A percentile compares a stretch with the other conserved stretches of the same genome.
These are phyloP conservation scores for Apiospora koreana DNA, from an alignment of 2,329 filamentous ascomycete species.

Conservation along the genomic window DNA sequence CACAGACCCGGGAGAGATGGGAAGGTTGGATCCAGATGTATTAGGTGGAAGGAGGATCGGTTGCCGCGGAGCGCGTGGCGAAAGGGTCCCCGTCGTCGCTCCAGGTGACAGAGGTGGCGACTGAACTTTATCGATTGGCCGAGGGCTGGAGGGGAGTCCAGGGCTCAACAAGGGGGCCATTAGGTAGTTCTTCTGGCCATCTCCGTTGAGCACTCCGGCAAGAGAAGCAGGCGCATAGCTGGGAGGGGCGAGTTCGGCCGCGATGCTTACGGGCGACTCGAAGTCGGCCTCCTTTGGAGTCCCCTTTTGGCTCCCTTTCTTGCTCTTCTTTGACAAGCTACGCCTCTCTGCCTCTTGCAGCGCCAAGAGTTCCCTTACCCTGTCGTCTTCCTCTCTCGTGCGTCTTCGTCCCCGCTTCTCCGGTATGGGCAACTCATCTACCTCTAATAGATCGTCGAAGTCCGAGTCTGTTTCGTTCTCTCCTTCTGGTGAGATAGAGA, in stretches of 20 bases:
- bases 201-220: constrained; percentile 50
- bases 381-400: constrained; percentile 86
- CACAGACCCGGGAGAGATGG: constrained; percentile 49
- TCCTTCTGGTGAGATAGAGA: constrained; percentile 47
- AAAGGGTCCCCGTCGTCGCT: constrained; percentile 58
- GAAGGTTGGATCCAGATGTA: constrained; percentile 53
- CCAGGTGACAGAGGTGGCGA: constrained; percentile 71
- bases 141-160: constrained; percentile 61
- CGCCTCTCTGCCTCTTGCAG: constrained; percentile 68
- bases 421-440: constrained; percentile 59
- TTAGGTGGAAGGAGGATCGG: constrained; percentile 72
- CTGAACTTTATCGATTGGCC: constrained; percentile 54
- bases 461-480: constrained; percentile 72
- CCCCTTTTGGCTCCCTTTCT: constrained; percentile 51
- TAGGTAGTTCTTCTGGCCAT: constrained; percentile 32
- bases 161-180: constrained; percentile 55
- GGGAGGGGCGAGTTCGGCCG: background rate
- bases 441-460: constrained; percentile 76
- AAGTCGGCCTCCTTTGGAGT: constrained; percentile 43
- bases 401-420: constrained; percentile 73
- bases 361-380: constrained; percentile 69
- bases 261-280: constrained; percentile 18
- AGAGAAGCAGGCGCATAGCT: constrained; percentile 46
- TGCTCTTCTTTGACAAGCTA: constrained; percentile 74
- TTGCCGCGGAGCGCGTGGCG: constrained; percentile 72